A percentile compares a stretch with the other conserved stretches of the same genome.
These are phyloP conservation scores for Hemileia vastatrix DNA, from an alignment of 1,284 basidiomycete species.

Conservation along the genomic window DNA sequence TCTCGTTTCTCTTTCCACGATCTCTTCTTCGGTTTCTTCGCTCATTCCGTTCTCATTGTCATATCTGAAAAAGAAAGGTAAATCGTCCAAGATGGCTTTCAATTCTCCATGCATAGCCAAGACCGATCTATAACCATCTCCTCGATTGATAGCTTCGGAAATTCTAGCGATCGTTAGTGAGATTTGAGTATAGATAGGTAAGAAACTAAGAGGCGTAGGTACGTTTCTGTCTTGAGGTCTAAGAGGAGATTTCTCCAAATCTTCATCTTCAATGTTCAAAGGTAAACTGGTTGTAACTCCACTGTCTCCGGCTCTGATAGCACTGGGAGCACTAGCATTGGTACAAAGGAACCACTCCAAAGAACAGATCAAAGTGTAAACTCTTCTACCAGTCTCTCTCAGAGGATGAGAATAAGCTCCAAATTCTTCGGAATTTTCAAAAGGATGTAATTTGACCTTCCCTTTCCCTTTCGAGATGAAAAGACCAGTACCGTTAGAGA, in stretches of 20 bases:
- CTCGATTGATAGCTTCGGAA: neutral
- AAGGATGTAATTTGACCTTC: too few relatives aligned
- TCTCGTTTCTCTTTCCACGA: neutral
- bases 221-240: neutral
- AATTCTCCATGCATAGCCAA: neutral
- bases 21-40: neutral
- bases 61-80: neutral
- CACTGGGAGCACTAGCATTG: neutral
- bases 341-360: neutral
- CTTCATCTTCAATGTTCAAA: neutral
- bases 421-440: too few relatives aligned
- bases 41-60: neutral
- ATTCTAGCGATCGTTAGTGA: neutral
- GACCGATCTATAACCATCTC: neutral
- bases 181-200: neutral
- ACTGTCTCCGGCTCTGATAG: neutral
- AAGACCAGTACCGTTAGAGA: too few relatives aligned
- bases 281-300: neutral
- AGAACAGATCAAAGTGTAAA: neutral
- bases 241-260: neutral
- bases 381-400: neutral
- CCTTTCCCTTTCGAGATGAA: too few relatives aligned
- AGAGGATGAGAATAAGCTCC: too few relatives aligned
- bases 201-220: neutral
- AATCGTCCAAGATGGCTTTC: neutral